Percentiles rank a stretch among this genome's conserved stretches.
phyloP scores from a whole-genome alignment of 768 basidiomycete species.

The Boletus reticuloceps region DNA sequence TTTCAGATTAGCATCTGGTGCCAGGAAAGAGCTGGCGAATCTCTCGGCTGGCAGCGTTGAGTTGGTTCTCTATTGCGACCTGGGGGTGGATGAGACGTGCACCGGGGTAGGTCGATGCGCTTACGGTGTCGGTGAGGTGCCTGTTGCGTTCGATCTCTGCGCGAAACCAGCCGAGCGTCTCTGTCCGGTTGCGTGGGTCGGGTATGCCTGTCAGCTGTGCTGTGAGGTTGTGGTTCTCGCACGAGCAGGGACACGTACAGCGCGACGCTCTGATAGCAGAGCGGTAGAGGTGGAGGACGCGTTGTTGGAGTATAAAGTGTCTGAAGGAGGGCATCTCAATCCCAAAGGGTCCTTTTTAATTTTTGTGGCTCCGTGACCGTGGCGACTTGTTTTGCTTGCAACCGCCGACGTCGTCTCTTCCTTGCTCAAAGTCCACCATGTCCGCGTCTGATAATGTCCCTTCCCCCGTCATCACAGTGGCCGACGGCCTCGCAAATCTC shows the following conservation, averaged over 20 bases:
- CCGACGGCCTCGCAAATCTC: conserved; percentile 33
- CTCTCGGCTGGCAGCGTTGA: conserved; percentile 58
- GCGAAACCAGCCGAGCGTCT: conserved; percentile 73
- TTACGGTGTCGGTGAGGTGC: conserved; percentile 56
- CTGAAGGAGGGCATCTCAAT: conserved; percentile 47
- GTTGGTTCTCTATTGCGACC: conserved; percentile 59
- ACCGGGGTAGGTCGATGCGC: neutral
- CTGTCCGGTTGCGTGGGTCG: conserved; percentile 55
- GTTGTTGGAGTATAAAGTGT: conserved; percentile 71
- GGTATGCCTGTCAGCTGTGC: conserved; percentile 50
- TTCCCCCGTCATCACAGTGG: conserved; percentile 26
- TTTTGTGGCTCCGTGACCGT: conserved; percentile 7
- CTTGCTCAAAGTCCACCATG: conserved; percentile 30
- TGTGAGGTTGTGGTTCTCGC: conserved; percentile 3
- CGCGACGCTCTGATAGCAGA: conserved; percentile 65
- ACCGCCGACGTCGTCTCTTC: neutral
- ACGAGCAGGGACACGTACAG: conserved; percentile 40
- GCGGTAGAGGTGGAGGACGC: conserved; percentile 62
- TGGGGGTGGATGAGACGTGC: conserved; percentile 28
- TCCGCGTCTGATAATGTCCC: conserved; percentile 27
- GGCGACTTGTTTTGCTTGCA: conserved; percentile 16
- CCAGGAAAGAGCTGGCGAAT: conserved; percentile 52
- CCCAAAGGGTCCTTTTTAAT: neutral
- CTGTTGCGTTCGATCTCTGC: conserved; percentile 65
- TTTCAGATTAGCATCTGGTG: neutral